Percentiles rank a stretch among this genome's conserved stretches.
Evolutionary conservation across 2,329 filamentous ascomycete genomes (phyloP).

Genomic region (Alternaria sp.): DNA sequence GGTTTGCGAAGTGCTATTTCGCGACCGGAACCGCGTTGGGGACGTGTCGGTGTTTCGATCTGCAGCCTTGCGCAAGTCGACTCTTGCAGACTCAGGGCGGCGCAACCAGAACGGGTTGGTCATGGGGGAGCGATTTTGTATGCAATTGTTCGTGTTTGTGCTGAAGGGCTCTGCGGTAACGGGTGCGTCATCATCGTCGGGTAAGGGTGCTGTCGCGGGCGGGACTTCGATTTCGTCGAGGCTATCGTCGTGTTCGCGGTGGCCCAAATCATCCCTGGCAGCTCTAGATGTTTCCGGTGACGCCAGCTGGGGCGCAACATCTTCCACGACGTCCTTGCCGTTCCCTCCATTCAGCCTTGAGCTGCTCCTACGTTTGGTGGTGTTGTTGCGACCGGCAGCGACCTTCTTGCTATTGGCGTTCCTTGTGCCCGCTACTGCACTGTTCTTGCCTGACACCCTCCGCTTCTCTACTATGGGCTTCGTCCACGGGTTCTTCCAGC

Average conservation of each 20-base stretch:
- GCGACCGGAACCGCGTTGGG: slow-evolving; percentile 24
- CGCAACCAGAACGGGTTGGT: slow-evolving; percentile 33
- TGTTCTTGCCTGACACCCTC: not conserved
- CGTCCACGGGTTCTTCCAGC: slow-evolving; percentile 48
- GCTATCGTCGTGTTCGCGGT: slow-evolving; percentile 14
- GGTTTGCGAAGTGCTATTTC: slow-evolving; percentile 10
- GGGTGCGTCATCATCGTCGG: slow-evolving; percentile 13
- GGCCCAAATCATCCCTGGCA: not conserved
- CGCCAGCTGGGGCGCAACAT: slow-evolving; percentile 3
- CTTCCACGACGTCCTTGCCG: not conserved
- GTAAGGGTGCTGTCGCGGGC: slow-evolving; percentile 23
- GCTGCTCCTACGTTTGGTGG: not conserved
- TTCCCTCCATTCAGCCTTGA: not conserved
- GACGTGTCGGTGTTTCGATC: slow-evolving; percentile 24
- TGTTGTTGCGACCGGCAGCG: not conserved
- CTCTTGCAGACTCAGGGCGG: slow-evolving; percentile 18
- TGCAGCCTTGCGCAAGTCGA: slow-evolving; percentile 8
- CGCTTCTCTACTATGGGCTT: slow-evolving; percentile 2
- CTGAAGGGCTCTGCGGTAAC: slow-evolving; percentile 26
- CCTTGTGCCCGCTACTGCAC: not conserved
- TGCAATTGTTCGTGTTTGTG: slow-evolving; percentile 15
- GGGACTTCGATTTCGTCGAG: slow-evolving; percentile 17
- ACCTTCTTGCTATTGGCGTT: not conserved
- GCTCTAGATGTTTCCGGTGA: slow-evolving; percentile 31
- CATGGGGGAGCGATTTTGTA: slow-evolving; percentile 15